These are phyloP conservation scores for Trichoderma guizhouense DNA, from an alignment of 2,329 filamentous ascomycete genomes.

Conservation along the genomic window DNA sequence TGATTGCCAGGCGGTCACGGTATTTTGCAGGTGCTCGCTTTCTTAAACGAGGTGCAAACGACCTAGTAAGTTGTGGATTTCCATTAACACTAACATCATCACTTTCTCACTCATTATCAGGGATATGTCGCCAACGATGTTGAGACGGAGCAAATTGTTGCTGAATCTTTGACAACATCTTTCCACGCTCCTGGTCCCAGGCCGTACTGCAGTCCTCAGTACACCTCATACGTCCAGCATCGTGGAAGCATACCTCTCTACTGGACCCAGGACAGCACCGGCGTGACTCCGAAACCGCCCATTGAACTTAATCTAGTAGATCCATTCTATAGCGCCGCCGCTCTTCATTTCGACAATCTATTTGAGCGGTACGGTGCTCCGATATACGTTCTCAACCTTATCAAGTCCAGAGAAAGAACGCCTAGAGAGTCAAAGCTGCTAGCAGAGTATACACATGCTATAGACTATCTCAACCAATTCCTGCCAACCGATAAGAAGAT, in stretches of 20 bases:
- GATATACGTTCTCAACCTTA: conserved; percentile 85
- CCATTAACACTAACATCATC: not conserved
- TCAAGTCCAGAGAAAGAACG: conserved; percentile 83
- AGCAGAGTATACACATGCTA: conserved; percentile 79
- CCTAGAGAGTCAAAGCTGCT: conserved; percentile 90
- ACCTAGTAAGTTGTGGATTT: conserved; percentile 49
- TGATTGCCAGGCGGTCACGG: conserved; percentile 87
- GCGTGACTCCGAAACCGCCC: conserved; percentile 92
- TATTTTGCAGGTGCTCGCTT: conserved; percentile 94
- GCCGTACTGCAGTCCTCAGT: conserved; percentile 83
- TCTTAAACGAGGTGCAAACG: conserved; percentile 90
- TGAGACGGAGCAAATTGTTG: conserved; percentile 97
- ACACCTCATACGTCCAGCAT: conserved; percentile 95
- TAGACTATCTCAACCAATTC: conserved; percentile 92
- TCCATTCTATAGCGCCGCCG: conserved; percentile 90
- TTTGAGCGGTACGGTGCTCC: conserved; percentile 92
- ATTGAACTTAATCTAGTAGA: conserved; percentile 95
- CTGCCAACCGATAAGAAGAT: conserved; percentile 81
- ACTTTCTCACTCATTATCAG: conserved; percentile 26
- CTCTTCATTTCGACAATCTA: conserved; percentile 89
- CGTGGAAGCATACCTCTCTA: conserved; percentile 93
- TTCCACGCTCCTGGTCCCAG: conserved; percentile 88
- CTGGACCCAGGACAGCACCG: conserved; percentile 95
- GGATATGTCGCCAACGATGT: conserved; percentile 98
- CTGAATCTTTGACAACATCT: conserved; percentile 88